Percentiles rank a stretch among this genome's conserved stretches.
phyloP scores from a whole-genome alignment of 1,284 basidiomycete species.

The Cutaneotrichosporon sp. region DNA sequence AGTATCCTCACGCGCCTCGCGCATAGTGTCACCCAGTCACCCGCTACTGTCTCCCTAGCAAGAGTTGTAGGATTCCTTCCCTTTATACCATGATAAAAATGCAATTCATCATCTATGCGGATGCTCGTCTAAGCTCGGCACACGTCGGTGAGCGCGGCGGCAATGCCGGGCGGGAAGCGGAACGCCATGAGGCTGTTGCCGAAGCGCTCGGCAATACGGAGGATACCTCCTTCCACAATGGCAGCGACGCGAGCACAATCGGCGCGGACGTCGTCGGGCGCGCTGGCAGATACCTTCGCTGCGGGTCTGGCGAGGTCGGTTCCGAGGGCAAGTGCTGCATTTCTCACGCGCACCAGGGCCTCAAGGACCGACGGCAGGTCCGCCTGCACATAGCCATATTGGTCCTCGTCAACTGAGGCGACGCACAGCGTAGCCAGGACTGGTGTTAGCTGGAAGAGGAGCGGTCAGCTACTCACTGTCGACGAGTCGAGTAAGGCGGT shows the following conservation, averaged over 20 bases:
- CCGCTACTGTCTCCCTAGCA: no score
- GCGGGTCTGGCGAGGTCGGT: slow-evolving; percentile 21
- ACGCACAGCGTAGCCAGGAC: slow-evolving; percentile 31
- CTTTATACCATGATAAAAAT: no score
- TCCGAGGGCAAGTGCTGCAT: slow-evolving; percentile 22
- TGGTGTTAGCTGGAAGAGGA: slow-evolving; percentile 14
- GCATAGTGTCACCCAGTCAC: no score
- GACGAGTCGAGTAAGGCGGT: slow-evolving; percentile 27
- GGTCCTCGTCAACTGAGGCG: slow-evolving; percentile 41
- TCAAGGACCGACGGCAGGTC: slow-evolving; percentile 41
- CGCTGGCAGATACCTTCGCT: slow-evolving; percentile 10
- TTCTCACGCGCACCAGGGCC: slow-evolving; percentile 34
- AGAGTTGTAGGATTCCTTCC: no score
- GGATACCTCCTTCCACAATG: slow-evolving; percentile 27
- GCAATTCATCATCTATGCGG: no score
- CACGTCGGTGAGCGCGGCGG: slow-evolving; percentile 30
- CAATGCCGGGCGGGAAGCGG: slow-evolving; percentile 34
- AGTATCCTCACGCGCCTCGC: no score
- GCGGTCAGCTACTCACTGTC: slow-evolving; percentile 38
- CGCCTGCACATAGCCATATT: slow-evolving; percentile 41
- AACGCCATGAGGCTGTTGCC: slow-evolving; percentile 38
- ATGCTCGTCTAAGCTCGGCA: slow-evolving; percentile 13
- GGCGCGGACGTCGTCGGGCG: slow-evolving; percentile 8
- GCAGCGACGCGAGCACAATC: slow-evolving; percentile 1
- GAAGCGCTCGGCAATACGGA: slow-evolving; percentile 31